These are phyloP conservation scores for Cyclotella choctawhatcheeana DNA, from an alignment of 108 stramenopile species.

Conservation along the genomic window DNA sequence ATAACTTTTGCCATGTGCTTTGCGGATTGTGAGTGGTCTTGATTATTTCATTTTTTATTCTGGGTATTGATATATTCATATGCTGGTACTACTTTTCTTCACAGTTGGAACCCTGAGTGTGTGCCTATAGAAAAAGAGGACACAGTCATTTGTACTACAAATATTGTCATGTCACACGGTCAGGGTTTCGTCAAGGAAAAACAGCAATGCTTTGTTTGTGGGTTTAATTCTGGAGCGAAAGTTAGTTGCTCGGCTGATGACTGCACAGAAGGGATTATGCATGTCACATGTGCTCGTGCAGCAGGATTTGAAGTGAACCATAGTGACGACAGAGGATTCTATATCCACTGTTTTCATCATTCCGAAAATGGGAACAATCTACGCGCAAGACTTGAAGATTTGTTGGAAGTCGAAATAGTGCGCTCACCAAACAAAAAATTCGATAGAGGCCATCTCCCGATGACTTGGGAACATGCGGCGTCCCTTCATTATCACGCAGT, in stretches of 20 bases:
- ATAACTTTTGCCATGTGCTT: conserved; percentile 65
- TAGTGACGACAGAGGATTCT: conserved; percentile 10
- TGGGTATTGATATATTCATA: neutral
- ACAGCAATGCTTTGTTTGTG: conserved; percentile 70
- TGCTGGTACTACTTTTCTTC: conserved; percentile 1
- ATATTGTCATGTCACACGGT: conserved; percentile 76
- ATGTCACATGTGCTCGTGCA: conserved; percentile 83
- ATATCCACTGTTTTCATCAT: conserved; percentile 71
- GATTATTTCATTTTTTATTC: conserved; percentile 3
- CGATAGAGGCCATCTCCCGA: conserved; percentile 18
- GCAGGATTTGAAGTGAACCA: conserved; percentile 75
- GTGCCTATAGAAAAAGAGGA: conserved; percentile 10
- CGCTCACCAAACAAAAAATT: conserved; percentile 39
- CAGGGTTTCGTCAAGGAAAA: conserved; percentile 51
- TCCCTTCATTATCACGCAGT: conserved; percentile 69
- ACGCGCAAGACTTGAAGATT: conserved; percentile 84
- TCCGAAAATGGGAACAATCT: conserved; percentile 49
- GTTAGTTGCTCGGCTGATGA: conserved; percentile 52
- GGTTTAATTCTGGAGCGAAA: conserved; percentile 66
- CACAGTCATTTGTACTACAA: conserved; percentile 54
- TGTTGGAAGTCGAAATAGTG: conserved; percentile 63
- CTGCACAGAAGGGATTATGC: conserved; percentile 54
- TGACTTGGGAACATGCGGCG: conserved; percentile 70
- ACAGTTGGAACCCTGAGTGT: conserved; percentile 62
- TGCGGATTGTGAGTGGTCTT: conserved; percentile 76